Percentiles rank a stretch among this genome's conserved stretches.
Evolutionary conservation across 495 filamentous ascomycete genomes (phyloP).

Genomic region (Aspergillus saccharolyticus): DNA sequence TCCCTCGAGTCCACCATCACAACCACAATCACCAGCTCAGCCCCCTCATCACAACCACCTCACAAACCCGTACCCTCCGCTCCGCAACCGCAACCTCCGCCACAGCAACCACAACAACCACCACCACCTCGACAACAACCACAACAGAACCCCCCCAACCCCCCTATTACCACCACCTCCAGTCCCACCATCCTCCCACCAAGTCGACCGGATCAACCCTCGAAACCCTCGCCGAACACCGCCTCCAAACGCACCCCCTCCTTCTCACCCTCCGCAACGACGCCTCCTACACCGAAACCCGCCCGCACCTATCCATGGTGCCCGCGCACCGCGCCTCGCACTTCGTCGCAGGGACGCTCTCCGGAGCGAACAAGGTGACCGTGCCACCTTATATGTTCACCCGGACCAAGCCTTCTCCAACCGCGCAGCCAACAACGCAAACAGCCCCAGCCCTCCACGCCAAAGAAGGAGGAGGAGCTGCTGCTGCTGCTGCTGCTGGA

Average conservation of each 20-base stretch:
- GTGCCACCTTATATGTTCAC: conserved; percentile 69
- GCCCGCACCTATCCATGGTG: conserved; percentile 51
- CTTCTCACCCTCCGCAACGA: conserved; percentile 57
- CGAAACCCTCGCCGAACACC: conserved; percentile 37
- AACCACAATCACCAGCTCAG: not conserved
- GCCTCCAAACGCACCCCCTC: conserved; percentile 69
- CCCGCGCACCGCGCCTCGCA: conserved; percentile 26
- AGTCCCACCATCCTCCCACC: not conserved
- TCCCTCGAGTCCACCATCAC: not conserved
- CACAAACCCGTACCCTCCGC: conserved; percentile 11
- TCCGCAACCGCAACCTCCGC: conserved; percentile 13
- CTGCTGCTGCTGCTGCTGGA: too few relatives aligned
- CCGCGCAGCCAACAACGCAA: not conserved
- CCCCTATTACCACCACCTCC: not conserved
- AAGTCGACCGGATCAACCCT: too few relatives aligned
- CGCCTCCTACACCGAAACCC: conserved; percentile 62
- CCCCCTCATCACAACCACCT: not conserved
- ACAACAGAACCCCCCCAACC: not conserved
- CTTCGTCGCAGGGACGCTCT: conserved; percentile 46
- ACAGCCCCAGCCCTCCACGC: too few relatives aligned
- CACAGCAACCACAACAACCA: conserved; percentile 6
- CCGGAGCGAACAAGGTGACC: conserved; percentile 65
- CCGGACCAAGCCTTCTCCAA: not conserved
- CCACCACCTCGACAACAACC: not conserved
- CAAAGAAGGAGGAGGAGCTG: too few relatives aligned